Evolutionary conservation across 1,284 basidiomycete genomes (phyloP).

Genomic region (Pseudozyma sp.): DNA sequence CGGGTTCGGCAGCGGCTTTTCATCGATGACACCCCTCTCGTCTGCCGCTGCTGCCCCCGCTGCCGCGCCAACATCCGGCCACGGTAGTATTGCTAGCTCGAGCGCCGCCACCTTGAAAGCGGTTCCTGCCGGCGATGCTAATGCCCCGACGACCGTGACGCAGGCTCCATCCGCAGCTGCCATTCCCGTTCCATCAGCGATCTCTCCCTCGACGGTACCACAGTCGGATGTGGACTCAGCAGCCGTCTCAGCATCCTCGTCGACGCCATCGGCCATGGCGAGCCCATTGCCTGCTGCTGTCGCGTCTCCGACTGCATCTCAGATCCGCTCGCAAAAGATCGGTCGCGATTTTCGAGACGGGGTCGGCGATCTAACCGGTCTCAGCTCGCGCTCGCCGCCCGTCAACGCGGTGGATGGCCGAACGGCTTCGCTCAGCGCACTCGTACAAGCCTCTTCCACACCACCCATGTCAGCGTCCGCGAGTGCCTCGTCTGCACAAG

Average conservation of each 20-base stretch:
- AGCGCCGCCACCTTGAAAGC: constrained; percentile 33
- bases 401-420: constrained; percentile 25
- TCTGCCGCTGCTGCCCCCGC: constrained; percentile 7
- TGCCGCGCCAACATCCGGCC: constrained; percentile 2
- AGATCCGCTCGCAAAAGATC: constrained; percentile 37
- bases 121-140: constrained; percentile 1
- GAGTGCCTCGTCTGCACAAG: constrained; percentile 9
- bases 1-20: constrained; percentile 32
- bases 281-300: constrained; percentile 10
- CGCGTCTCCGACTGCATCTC: constrained; percentile 19
- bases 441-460: constrained; percentile 24
- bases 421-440: constrained; percentile 18
- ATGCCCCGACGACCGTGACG: constrained; percentile 3
- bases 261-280: constrained; percentile 14
- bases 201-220: constrained; percentile 6
- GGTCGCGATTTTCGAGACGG: constrained; percentile 48
- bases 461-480: constrained; percentile 28
- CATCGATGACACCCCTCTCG: constrained; percentile 22
- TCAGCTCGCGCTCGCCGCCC: constrained; percentile 49
- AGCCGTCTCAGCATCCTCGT: constrained; percentile 27
- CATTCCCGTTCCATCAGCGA: constrained; percentile 5
- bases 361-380: constrained; percentile 46
- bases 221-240: constrained; percentile 24
- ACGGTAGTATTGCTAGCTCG: constrained; percentile 39
- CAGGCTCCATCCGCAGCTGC: constrained; percentile 1